These are phyloP conservation scores for Candida awuae DNA, from an alignment of 805 yeast species.

Conservation along the genomic window DNA sequence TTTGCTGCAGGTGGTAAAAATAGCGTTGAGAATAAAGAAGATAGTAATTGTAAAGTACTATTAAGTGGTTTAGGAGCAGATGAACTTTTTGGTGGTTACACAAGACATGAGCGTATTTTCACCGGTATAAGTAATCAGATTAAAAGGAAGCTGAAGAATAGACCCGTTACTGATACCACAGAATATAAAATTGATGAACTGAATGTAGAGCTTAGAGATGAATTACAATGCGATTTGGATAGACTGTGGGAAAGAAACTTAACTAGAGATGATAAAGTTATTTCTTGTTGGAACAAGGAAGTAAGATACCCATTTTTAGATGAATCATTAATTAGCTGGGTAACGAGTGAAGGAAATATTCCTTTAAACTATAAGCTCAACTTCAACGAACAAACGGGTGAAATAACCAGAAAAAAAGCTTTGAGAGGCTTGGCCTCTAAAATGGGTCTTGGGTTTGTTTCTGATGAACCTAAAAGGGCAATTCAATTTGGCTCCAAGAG, in stretches of 20 bases:
- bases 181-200: constrained; percentile 15
- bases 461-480: constrained; percentile 80
- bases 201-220: constrained; percentile 41
- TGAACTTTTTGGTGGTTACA: constrained; percentile 93
- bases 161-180: constrained; percentile 15
- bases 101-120: constrained; percentile 61
- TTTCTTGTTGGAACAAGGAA: constrained; percentile 82
- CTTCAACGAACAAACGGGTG: constrained; percentile 30
- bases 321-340: constrained; percentile 44
- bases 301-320: constrained; percentile 82
- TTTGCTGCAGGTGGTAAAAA: constrained; percentile 71
- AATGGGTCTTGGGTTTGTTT: constrained; percentile 39
- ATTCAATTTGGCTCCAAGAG: constrained; percentile 94
- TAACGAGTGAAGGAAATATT: constrained; percentile 31
- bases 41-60: constrained; percentile 57
- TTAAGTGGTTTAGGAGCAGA: constrained; percentile 96
- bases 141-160: constrained; percentile 16
- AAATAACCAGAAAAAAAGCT: constrained; percentile 40
- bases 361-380: constrained; percentile 41
- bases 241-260: constrained; percentile 73
- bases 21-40: constrained; percentile 26
- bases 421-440: constrained; percentile 55
- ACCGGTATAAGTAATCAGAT: constrained; percentile 24
- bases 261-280: constrained; percentile 88
- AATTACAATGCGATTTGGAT: constrained; percentile 61